These are phyloP conservation scores for Xylariaceae sp. DNA, from an alignment of 2,329 filamentous ascomycete genomes.

Conservation along the genomic window DNA sequence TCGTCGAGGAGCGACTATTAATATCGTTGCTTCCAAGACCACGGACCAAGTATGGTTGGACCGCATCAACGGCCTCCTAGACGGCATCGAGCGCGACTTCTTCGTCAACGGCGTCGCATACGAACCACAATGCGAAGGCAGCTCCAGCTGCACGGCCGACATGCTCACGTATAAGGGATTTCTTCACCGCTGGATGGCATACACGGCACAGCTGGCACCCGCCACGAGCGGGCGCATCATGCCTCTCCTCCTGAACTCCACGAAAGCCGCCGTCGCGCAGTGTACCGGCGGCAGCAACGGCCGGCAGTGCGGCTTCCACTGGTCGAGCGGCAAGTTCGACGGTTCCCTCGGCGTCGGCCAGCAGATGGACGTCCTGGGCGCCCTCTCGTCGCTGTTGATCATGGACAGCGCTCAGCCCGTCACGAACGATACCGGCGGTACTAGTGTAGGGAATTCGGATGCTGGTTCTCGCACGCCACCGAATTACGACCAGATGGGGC, in stretches of 20 bases:
- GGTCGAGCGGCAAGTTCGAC: conserved; percentile 42
- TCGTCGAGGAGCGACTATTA: not conserved
- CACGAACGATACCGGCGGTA: conserved; percentile 39
- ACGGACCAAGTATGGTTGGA: conserved; percentile 39
- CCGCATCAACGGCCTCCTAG: conserved; percentile 44
- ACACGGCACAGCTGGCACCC: conserved; percentile 35
- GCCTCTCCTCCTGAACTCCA: conserved; percentile 33
- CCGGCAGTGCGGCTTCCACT: conserved; percentile 44
- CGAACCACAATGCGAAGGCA: conserved; percentile 48
- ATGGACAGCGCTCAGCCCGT: conserved; percentile 30
- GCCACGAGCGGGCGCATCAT: conserved; percentile 33
- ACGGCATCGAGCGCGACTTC: conserved; percentile 44
- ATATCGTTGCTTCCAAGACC: conserved; percentile 20
- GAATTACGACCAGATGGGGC: conserved; percentile 2
- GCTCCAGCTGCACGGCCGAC: conserved; percentile 45
- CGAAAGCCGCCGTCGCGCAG: conserved; percentile 35
- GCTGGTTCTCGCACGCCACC: conserved; percentile 17
- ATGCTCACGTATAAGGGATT: conserved; percentile 55
- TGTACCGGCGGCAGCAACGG: conserved; percentile 34
- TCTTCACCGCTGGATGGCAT: conserved; percentile 46
- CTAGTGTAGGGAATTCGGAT: conserved; percentile 25
- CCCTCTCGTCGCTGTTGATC: conserved; percentile 40
- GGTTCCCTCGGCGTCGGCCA: conserved; percentile 44
- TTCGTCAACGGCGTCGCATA: conserved; percentile 43
- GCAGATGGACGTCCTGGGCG: conserved; percentile 43